Evolutionary conservation across 148 eudicot genomes (phyloP), one percentile per base, ranked within the genome.

Genomic region (Polygonum aviculare): DNA sequence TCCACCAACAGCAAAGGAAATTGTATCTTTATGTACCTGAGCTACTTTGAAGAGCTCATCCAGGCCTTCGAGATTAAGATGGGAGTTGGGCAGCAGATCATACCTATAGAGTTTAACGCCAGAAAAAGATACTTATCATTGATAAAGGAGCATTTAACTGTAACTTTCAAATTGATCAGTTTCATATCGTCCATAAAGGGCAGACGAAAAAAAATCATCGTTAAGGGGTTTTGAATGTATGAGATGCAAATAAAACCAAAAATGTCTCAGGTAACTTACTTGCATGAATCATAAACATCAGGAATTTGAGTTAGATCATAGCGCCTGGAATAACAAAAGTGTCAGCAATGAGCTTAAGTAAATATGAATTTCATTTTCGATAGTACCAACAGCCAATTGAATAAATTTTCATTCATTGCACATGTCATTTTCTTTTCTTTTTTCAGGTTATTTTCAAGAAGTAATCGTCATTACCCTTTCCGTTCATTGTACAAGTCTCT

Each of bases 241-340:
- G 41, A 7, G 41, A 39, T 39, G 41, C 41, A 39, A 39, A 39
- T 39, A 39, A 39, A 39, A 39, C 41, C 4, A 39, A 4, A 39
- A 39, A 26, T 26, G 31, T 26, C 31, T 26, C 31, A 26, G 19
- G 81, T 65, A 44, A 86, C 99, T 90, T 88, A 95, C 99, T 95
- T 95, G 99, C 94, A 90, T 16, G 99, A 95, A 81, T 95, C 99
- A 75, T 95, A 93, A 39, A 95, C 91, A 81, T 95, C 99, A 33
- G 99, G 99, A 85, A 92, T 95, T 76, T 95, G 99, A 47, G 93
- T 93, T 48, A 95, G 84, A 79, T 95, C 98, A 81, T 85, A 95
- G 78, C 98, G 86, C 77, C 98, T 95, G 91, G 81, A 80, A 83
- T 44, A 15, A 12, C 12, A 57, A 39, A 57, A 40, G 11, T 26